A percentile compares a stretch with the other conserved stretches of the same genome.
Evolutionary conservation across 345 rosid genomes (phyloP).

Genomic region (Atalantia buxifolia): DNA sequence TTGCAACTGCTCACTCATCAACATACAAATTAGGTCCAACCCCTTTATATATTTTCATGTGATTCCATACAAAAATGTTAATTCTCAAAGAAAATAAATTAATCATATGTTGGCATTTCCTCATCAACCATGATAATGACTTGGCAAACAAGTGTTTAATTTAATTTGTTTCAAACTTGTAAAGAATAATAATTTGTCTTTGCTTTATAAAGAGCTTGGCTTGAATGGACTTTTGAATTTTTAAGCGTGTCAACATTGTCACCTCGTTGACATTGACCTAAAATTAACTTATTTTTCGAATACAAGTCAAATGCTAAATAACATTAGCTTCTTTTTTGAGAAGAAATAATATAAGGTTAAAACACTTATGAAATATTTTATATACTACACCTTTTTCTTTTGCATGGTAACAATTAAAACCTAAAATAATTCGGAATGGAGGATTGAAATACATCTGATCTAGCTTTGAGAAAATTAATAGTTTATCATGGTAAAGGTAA

Average conservation of each 20-base stretch:
- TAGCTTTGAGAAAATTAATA: too few relatives aligned
- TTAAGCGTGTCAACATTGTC: slow-evolving; percentile 2
- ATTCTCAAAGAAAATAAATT: background rate
- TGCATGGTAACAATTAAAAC: background rate
- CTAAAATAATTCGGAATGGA: too few relatives aligned
- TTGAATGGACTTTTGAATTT: background rate
- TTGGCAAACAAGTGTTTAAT: background rate
- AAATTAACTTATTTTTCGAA: background rate
- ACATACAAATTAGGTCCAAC: background rate
- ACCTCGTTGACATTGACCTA: slow-evolving; percentile 10
- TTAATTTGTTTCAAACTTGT: too few relatives aligned
- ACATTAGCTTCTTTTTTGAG: too few relatives aligned
- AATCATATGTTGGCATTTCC: background rate
- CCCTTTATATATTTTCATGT: background rate
- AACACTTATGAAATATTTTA: too few relatives aligned
- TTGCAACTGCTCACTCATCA: slow-evolving; percentile 9
- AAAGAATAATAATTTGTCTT: background rate
- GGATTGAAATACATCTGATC: too few relatives aligned
- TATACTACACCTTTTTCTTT: background rate
- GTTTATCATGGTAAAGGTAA: background rate
- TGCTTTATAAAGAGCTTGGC: background rate
- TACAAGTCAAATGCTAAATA: slow-evolving; percentile 4
- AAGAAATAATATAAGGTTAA: background rate
- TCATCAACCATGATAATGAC: background rate
- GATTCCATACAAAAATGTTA: background rate